phyloP scores from a whole-genome alignment of 1,284 basidiomycete species.

The Irpex sp. region DNA sequence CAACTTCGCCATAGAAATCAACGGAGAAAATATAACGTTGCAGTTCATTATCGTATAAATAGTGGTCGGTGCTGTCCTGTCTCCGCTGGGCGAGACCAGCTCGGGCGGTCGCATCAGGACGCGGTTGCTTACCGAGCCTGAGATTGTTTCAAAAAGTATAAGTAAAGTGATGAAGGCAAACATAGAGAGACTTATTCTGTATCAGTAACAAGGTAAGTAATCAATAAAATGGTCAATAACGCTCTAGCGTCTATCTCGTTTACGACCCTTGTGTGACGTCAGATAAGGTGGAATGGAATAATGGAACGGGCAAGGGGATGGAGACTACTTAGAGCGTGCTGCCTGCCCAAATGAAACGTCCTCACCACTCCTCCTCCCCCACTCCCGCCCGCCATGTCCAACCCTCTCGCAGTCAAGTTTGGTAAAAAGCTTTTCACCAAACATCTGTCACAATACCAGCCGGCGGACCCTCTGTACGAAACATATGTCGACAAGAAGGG shows the following conservation, averaged over 20 bases:
- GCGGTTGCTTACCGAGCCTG: too few relatives aligned
- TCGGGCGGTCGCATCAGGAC: too few relatives aligned
- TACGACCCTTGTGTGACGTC: background rate
- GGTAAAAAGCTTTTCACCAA: slow-evolving; percentile 58
- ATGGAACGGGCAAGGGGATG: background rate
- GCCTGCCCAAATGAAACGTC: background rate
- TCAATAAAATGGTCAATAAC: background rate
- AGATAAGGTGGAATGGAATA: background rate
- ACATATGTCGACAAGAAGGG: slow-evolving; percentile 62
- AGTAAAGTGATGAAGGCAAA: background rate
- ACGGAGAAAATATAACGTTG: too few relatives aligned
- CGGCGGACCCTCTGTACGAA: slow-evolving; percentile 79
- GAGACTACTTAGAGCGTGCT: background rate
- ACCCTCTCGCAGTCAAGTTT: slow-evolving; percentile 37
- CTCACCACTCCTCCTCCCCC: background rate
- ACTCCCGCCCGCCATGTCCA: slow-evolving; percentile 22
- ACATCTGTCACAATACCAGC: slow-evolving; percentile 60
- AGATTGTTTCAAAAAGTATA: background rate
- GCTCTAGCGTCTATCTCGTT: background rate
- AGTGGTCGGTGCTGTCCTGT: too few relatives aligned
- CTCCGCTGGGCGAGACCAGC: too few relatives aligned
- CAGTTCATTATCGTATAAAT: too few relatives aligned
- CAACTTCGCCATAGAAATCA: too few relatives aligned
- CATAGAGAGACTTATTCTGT: background rate
- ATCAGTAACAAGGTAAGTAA: background rate